A percentile compares a stretch with the other conserved stretches of the same genome.
phyloP scores from a whole-genome alignment of 306 rosid species.

The Sphenostylis stenocarpa region DNA sequence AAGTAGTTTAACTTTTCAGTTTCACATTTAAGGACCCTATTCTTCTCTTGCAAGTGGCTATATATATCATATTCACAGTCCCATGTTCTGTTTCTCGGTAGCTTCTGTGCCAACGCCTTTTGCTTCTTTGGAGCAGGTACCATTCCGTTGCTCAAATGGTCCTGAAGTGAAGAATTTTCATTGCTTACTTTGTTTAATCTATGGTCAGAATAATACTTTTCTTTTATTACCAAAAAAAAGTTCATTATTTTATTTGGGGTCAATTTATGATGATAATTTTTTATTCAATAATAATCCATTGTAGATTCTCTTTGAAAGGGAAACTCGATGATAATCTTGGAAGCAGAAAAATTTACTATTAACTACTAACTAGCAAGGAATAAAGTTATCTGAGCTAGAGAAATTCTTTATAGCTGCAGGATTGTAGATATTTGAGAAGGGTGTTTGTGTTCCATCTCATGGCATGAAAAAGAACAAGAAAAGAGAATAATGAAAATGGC shows the following conservation, averaged over 20 bases:
- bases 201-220: neutral
- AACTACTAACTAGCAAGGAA: neutral
- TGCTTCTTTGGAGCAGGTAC: neutral
- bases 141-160: neutral
- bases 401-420: neutral
- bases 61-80: conserved; percentile 30
- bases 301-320: neutral
- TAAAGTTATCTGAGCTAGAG: neutral
- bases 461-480: neutral
- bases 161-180: neutral
- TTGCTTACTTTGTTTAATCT: neutral
- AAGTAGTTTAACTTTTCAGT: conserved; percentile 1
- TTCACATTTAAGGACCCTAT: neutral
- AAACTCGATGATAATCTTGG: neutral
- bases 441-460: neutral
- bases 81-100: neutral
- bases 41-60: neutral
- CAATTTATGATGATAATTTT: neutral
- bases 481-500: neutral
- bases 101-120: neutral
- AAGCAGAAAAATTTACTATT: neutral
- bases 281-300: neutral
- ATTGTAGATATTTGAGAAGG: neutral
- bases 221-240: neutral
- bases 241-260: conserved; percentile 1